A percentile compares a stretch with the other conserved stretches of the same genome.
Conservation (phyloP, 805 yeast species). For the Schwanniomyces sp. region DNA sequence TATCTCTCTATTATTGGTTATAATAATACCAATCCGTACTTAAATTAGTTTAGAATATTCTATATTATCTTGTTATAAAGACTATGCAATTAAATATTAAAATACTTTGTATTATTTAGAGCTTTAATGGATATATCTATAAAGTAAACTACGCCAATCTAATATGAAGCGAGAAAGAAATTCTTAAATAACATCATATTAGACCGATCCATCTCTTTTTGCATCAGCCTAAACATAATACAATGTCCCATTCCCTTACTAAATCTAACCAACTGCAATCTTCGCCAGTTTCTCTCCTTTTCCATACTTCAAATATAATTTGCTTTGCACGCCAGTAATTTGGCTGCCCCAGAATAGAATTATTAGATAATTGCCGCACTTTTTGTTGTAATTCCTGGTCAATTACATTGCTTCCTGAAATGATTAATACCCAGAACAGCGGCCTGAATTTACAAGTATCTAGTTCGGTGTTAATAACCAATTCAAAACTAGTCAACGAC, state of each 20-base stretch:
- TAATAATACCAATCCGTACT: too few species aligned
- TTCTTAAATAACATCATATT: neutral
- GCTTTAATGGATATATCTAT: too few species aligned
- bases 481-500: constrained; percentile 35
- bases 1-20: too few species aligned
- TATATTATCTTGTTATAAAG: too few species aligned
- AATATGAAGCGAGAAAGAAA: too few species aligned
- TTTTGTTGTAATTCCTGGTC: constrained; percentile 26
- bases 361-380: constrained; percentile 32
- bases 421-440: constrained; percentile 49
- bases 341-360: constrained; percentile 18
- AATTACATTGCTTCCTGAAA: constrained; percentile 41
- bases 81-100: too few species aligned
- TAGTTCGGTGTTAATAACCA: constrained; percentile 13
- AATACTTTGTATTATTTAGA: too few species aligned
- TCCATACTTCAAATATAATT: constrained; percentile 52
- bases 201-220: neutral
- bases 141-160: too few species aligned
- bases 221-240: constrained; percentile 32
- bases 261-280: constrained; percentile 51
- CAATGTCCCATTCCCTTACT: constrained; percentile 54
- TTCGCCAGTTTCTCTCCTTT: constrained; percentile 36
- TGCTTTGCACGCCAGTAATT: constrained; percentile 60
- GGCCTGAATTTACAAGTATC: constrained; percentile 28
- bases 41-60: too few species aligned